Evolutionary conservation across 768 basidiomycete genomes (phyloP), one percentile per base, ranked within the genome.

Genomic region (Astraeus odoratus): DNA sequence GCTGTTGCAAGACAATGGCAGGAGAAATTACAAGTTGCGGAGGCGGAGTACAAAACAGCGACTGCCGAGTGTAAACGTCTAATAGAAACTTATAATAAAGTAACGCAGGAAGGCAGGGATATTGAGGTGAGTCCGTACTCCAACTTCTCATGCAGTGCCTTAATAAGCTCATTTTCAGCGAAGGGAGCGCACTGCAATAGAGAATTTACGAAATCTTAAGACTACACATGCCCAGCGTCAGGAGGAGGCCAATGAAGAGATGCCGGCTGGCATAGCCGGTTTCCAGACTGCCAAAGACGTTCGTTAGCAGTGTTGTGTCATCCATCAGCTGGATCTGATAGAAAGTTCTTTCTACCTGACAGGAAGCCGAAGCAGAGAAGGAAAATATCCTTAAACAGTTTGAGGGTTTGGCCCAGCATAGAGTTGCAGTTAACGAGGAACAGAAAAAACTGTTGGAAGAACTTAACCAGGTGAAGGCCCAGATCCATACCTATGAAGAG

Each of bases 201-300:
- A 60, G 10, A 42, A n/a, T 20, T 47, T 59, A 44, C 57, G 64
- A 29, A 38, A 38, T 5, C 67, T 70, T 24, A 78, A 69, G 57
- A 26, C 49, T 6, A 53, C 50, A 2, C 61, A 76, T 31, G 54
- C 57, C 24, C 62, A 63, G 18, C 57, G 85, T 15, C 75, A 81
- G 50, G 66, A 73, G 27, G 82, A 84, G 49, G 72, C 74, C 10
- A 84, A 83, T 46, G 82, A 86, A 16, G 83, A 85, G 10, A 66
- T 83, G 59, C 82, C 85, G 2, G 76, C 75, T 6, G 73, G 75
- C 52, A 68, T 86, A n/a, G 67, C 73, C 18, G 75, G 72, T 12
- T 64, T 86, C 12, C 68, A 81, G 47, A 69, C 62, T 9, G 76
- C 73, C 4, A 76, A 78, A 57, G 59, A 70, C 52, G 84, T 81